Conservation (phyloP, 805 yeast species). For the Brettanomyces sp. region DNA sequence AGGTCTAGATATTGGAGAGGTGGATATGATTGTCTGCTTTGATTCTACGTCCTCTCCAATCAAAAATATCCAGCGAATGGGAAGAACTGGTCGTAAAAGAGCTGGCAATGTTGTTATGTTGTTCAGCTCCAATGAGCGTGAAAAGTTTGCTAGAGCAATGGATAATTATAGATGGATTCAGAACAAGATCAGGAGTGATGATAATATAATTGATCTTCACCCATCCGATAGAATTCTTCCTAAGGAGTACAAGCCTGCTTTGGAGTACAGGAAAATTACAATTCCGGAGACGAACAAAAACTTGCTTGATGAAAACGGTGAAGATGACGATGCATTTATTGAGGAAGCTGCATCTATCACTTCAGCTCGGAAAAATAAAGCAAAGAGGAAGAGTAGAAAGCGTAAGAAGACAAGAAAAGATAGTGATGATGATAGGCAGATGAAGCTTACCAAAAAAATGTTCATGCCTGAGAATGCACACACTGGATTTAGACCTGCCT, state of each 20-base stretch:
- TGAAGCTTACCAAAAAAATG: conserved; percentile 33
- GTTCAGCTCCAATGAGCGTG: conserved; percentile 67
- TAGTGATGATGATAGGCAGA: conserved; percentile 3
- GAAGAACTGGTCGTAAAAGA: conserved; percentile 93
- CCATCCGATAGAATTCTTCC: conserved; percentile 60
- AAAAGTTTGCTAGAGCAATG: conserved; percentile 77
- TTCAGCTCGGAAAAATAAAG: conserved; percentile 23
- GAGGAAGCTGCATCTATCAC: conserved; percentile 59
- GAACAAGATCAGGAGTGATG: conserved; percentile 42
- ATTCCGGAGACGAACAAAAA: conserved; percentile 65
- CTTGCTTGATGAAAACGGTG: conserved; percentile 35
- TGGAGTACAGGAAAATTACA: conserved; percentile 47
- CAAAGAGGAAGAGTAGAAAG: conserved; percentile 16
- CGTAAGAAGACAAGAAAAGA: conserved; percentile 4
- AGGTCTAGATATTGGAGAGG: conserved; percentile 97
- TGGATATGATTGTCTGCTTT: conserved; percentile 84
- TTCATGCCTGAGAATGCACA: conserved; percentile 69
- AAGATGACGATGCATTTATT: conserved; percentile 51
- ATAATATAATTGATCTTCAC: conserved; percentile 30
- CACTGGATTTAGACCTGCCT: conserved; percentile 52
- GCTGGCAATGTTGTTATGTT: conserved; percentile 75
- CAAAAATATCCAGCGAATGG: conserved; percentile 91
- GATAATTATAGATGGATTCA: conserved; percentile 76
- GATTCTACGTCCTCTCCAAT: conserved; percentile 93
- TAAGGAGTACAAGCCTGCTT: conserved; percentile 38